Percentiles rank a stretch among this genome's conserved stretches.
These are phyloP conservation scores for Pichia membranifaciens DNA, from an alignment of 805 yeast species.

Conservation along the genomic window DNA sequence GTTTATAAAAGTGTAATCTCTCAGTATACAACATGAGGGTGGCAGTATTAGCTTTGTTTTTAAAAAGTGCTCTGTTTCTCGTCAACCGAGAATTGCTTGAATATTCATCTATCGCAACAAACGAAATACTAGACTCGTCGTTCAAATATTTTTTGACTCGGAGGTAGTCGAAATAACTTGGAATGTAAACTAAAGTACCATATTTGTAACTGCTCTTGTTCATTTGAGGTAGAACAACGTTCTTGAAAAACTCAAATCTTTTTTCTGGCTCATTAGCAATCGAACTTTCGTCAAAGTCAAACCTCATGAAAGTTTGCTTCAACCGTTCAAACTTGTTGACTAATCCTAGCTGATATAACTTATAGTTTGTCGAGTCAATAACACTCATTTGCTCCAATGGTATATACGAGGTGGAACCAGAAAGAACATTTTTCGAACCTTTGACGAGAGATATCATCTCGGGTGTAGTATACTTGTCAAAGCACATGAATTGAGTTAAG, in stretches of 20 bases:
- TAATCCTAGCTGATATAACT: slow-evolving; percentile 25
- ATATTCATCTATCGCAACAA: slow-evolving; percentile 79
- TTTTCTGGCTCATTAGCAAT: slow-evolving; percentile 69
- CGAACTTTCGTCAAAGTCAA: slow-evolving; percentile 40
- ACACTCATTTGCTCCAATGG: slow-evolving; percentile 35
- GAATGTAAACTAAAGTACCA: slow-evolving; percentile 77
- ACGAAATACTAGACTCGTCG: slow-evolving; percentile 54
- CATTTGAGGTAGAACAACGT: slow-evolving; percentile 66
- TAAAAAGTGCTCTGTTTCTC: slow-evolving; percentile 65
- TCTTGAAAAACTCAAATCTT: slow-evolving; percentile 76
- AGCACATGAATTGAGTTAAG: slow-evolving; percentile 72
- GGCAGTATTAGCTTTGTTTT: slow-evolving; percentile 30
- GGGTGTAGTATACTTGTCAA: slow-evolving; percentile 76
- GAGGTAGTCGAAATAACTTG: slow-evolving; percentile 81
- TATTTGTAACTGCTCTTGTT: slow-evolving; percentile 55
- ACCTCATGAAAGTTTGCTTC: slow-evolving; percentile 65
- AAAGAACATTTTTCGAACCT: slow-evolving; percentile 39
- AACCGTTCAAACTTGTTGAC: slow-evolving; percentile 40
- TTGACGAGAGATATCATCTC: slow-evolving; percentile 59
- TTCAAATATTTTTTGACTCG: slow-evolving; percentile 68
- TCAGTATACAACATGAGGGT: slow-evolving; percentile 83
- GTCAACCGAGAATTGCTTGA: slow-evolving; percentile 65
- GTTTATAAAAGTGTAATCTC: slow-evolving; percentile 85
- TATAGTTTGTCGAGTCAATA: slow-evolving; percentile 54
- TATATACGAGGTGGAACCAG: slow-evolving; percentile 55